Percentiles rank a stretch among this genome's conserved stretches.
phyloP scores from a whole-genome alignment of 345 rosid species.

The Cardiospermum halicacabum region DNA sequence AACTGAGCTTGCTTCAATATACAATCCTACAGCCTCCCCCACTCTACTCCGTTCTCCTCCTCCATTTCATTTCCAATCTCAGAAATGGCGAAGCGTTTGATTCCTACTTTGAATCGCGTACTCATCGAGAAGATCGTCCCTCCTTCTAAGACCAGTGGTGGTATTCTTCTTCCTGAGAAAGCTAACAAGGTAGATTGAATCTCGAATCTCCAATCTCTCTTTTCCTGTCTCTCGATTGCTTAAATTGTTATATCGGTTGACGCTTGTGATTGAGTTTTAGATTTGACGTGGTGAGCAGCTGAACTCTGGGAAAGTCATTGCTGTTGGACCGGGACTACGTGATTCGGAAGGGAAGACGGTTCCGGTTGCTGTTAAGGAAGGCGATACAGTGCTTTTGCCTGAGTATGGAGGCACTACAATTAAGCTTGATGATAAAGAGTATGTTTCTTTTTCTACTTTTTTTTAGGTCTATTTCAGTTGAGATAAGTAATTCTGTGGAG shows the following conservation, averaged over 20 bases:
- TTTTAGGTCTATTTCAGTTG: background rate
- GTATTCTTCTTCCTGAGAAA: constrained; percentile 77
- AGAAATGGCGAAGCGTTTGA: constrained; percentile 72
- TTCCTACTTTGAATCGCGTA: constrained; percentile 68
- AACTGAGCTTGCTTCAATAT: background rate
- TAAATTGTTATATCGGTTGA: background rate
- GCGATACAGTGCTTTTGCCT: constrained; percentile 83
- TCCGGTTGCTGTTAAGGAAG: constrained; percentile 69
- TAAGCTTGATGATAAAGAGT: constrained; percentile 84
- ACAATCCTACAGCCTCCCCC: background rate
- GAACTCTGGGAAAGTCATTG: constrained; percentile 73
- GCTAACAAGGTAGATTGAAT: constrained; percentile 42
- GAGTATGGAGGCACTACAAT: constrained; percentile 74
- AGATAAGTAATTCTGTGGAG: too few relatives aligned
- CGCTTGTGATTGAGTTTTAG: constrained; percentile 1
- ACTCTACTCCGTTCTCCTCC: background rate
- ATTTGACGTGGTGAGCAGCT: constrained; percentile 34
- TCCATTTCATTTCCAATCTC: background rate
- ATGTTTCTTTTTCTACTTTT: background rate
- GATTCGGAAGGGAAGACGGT: constrained; percentile 57
- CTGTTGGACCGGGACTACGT: constrained; percentile 69
- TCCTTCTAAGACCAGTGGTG: constrained; percentile 73
- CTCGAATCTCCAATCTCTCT: background rate
- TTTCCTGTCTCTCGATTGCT: background rate
- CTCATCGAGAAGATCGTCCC: constrained; percentile 71